Base-by-base conservation (phyloP, 2,329 filamentous ascomycete species). In the Scytalidium lignicola region DNA sequence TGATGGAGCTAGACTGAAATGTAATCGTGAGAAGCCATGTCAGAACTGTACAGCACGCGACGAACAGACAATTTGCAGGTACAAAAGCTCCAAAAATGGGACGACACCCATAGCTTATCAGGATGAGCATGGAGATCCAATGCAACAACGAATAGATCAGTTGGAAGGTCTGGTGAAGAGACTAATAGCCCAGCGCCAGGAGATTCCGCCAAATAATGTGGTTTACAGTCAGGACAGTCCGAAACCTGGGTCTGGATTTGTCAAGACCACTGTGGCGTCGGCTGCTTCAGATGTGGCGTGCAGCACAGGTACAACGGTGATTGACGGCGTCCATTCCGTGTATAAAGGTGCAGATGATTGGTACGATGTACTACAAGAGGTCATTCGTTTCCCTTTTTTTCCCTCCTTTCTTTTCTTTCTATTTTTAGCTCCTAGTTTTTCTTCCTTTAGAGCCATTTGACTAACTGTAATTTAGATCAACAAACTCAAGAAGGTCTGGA, bases 1-100 rank as follows among this genome's bases (percentile, higher is more conserved):
- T 44, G 44, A 45, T 42, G 53, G 46, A 48, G 3, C 2, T 41
- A 63, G 59, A 46, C 49, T 63, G 18, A 63, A 59, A 51, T 63
- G 61, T 49, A 61, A 62, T 44, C 55, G 61, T n/a, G 57, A 60
- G 51, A 51, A 51, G 23, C 61, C 61, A 10, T 63, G 61, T 46
- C 61, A 63, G 44, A 63, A 63, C 48, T 63, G 61, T 45, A 48
- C 22, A 17, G 53, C 57, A 18, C 59, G 61, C 7, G 32, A 50
- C 20, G 54, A 59, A 32, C 49, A 55, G 9, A 44, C 51, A 2
- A 42, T 43, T 4, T 63, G 61, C 53, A 53, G 54, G 23, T 63
- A 58, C 47, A 60, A 52, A 41, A 56, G 58, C 29, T 50, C 51
- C 17, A 54, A 53, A 21, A 50, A 47, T 23, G 44, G 41, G 18